Evolutionary conservation across 148 eudicot species (phyloP), one percentile per base, ranked within the genome.

Genomic region (Pouteria glomerata): DNA sequence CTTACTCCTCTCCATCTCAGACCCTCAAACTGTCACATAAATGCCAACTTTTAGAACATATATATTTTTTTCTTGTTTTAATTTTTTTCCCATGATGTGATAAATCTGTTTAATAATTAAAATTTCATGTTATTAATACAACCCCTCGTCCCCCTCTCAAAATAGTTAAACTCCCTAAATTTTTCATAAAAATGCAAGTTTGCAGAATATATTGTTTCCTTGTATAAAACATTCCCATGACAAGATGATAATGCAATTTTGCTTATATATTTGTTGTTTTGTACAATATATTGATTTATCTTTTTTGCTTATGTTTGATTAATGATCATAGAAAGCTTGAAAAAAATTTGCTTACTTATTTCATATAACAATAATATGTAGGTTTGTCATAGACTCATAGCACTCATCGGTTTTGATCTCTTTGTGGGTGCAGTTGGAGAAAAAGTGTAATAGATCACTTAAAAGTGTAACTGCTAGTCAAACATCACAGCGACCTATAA

Each of bases 401-500:
- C 69, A 59, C 23, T 73, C 21, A 51, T 11, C 29, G 52, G 8
- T 72, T 64, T 37, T 70, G 60, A 5, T 53, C 31, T 15, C 62
- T 73, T 26, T 64, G 62, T 29, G 47, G 42, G 52, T 86, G 85
- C 91, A 94, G 98, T 94, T 96, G 96, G 85, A 94, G 80, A 91
- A 83, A 70, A 94, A 80, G 80, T 89, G 98, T 80, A 73, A 76
- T n/a, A n/a, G n/a, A 72, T 81, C 58, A 41, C 60, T 88, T 67
- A 77, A 63, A 72, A 76, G 62, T 71, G 85, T 69, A 77, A 74
- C 78, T 84, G 77, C 85, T 70, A 75, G 72, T 70, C 82, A 75
- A 71, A 80, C 72, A 74, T 69, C 83, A 47, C 69, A 21, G 71
- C 81, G 80, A 76, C 75, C 82, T 66, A 56, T 55, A 34, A 68